Base-by-base conservation (phyloP, 768 basidiomycete species). In the Daedalea quercina region DNA sequence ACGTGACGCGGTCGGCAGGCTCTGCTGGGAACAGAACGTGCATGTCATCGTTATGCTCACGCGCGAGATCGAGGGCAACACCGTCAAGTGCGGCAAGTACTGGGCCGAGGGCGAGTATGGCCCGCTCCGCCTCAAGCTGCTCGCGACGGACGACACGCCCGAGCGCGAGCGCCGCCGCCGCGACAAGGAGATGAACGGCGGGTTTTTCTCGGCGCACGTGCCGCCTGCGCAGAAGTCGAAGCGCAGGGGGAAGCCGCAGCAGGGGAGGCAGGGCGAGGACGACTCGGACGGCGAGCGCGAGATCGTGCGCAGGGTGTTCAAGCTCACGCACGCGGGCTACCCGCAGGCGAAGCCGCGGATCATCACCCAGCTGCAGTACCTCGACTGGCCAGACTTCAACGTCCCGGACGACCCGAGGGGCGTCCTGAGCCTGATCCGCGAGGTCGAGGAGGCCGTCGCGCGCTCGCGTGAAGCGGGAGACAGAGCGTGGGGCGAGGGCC, bases 31-130 rank as follows among this genome's bases (percentile, higher is more conserved):
- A 63, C 94, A 97, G 67, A 87, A 90, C 58, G 89, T 96, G 0
- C 86, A 88, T 57, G 90, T 96, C 47, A 92, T 98, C 58, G 88
- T 96, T 56, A 98, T 97, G 95, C 81, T 98, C 52, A 97, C 95
- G 3, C 85, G 87, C 53, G 90, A 95, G 64, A 76, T 88, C 52
- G 95, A 98, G 66, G 90, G 89, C 47, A 78, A 90, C 19, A 80
- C 83, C 65, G 75, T 93, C 61, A 97, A 98, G 68, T 96, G 95
- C 65, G 90, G 92, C 25, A 73, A 82, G 25, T 98, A 98, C 66
- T 98, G 94, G 93, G 74, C 75, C 15, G 79, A 81, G 31, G 73
- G 75, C 15, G 65, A 69, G 31, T 94, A 86, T 63, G 94, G 93
- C 1, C 78, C 85, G 2, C 69, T 94, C 51, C 78, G 74, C 7